Evolutionary conservation across 768 basidiomycete species (phyloP), one percentile per base, ranked within the genome.

Genomic region (Xerocomellus intermedius): DNA sequence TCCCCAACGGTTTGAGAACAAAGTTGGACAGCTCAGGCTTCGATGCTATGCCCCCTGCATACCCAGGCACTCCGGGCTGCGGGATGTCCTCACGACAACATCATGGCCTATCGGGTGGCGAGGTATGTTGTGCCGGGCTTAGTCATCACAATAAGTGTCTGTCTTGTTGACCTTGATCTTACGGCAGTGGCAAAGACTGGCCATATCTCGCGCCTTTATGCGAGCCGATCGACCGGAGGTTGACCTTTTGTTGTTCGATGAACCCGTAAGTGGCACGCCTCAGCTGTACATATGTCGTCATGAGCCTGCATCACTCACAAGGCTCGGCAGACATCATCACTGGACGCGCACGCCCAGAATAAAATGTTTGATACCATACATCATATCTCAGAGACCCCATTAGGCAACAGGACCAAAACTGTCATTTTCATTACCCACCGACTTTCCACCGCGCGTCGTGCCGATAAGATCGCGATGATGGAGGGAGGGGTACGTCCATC

Each of bases 381-480:
- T 55, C 75, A 79, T 53, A 77, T 89, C 53, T 85, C 87, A 36
- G 79, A 79, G 42, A 75, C 79, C 21, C 76, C 82, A 33, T 75
- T 52, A 21, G 87, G 84, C 30, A 76, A 79, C 65, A 75, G 76
- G 63, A 77, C 73, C 19, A 90, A 90, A 73, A 88, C 86, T 4
- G 83, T 90, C 59, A 80, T 93, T 35, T 91, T 87, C 72, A 89
- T 92, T 64, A 92, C 91, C 7, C 91, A 93, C 73, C 82, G 88
- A 56, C 79, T 93, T 55, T 84, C 87, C 24, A 88, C 86, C 42
- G 89, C 90, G 19, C 85, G 89, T 4, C 82, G 87, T 41, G 91
- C 91, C 58, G 89, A 93, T 74, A 91, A 90, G 72, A 82, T 91
- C 59, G 89, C 87, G 41, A 87, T 91, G 84, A 89, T 91, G 87